Evolutionary conservation across 331 rosid genomes (phyloP).

Genomic region (Spiraea crenata): DNA sequence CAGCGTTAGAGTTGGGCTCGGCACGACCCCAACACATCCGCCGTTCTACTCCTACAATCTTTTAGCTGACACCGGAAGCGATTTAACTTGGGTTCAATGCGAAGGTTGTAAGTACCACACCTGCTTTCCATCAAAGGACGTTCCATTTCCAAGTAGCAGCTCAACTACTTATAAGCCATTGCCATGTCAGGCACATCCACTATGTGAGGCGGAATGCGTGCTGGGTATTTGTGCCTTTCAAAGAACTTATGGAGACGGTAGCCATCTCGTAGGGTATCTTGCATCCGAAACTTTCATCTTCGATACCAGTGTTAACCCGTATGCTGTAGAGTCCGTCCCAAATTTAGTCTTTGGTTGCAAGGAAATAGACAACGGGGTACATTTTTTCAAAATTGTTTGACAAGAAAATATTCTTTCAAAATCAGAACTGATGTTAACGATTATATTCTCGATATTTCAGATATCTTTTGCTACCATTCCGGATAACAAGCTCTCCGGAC

Average conservation of each 20-base stretch:
- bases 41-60: neutral
- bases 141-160: neutral
- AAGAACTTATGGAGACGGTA: neutral
- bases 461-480: neutral
- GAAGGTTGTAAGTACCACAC: too few species aligned
- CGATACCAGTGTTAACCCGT: neutral
- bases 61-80: neutral
- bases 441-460: neutral
- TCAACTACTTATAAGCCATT: neutral
- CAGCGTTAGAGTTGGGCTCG: neutral
- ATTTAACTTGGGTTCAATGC: constrained; percentile 6
- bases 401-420: too few species aligned
- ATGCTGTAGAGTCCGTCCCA: neutral
- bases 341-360: neutral
- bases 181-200: neutral
- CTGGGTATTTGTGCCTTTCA: neutral
- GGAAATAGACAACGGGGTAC: too few species aligned
- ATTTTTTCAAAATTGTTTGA: too few species aligned
- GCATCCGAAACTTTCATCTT: neutral
- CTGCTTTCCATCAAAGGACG: neutral
- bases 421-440: too few species aligned
- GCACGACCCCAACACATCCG: neutral
- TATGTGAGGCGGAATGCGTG: neutral
- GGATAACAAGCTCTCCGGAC: neutral
- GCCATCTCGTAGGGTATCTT: neutral